Conservation (phyloP, 176 grass and related monocot species). For the Triticum aestivum region DNA sequence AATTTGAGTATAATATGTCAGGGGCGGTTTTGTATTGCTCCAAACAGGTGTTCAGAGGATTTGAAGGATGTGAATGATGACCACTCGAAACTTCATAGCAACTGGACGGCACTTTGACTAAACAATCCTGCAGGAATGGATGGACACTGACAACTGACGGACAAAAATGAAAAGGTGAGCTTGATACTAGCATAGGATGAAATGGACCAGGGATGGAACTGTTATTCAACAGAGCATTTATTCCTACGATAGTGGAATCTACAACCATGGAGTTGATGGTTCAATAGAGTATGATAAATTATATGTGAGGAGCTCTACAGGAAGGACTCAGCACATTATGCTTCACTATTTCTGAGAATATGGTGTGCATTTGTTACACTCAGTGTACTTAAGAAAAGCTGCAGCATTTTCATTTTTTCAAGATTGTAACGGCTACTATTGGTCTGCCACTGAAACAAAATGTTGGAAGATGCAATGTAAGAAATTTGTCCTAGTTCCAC, state of each 20-base stretch:
- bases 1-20: background rate
- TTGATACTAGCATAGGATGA: slow-evolving; percentile 2
- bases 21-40: background rate
- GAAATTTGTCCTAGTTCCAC: background rate
- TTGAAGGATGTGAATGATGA: background rate
- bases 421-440: background rate
- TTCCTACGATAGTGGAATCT: background rate
- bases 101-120: background rate
- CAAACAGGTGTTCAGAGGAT: slow-evolving; percentile 1
- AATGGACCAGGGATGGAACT: background rate
- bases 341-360: background rate
- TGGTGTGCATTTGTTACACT: background rate
- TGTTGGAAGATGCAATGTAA: background rate
- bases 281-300: background rate
- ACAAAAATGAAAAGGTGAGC: background rate
- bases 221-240: background rate
- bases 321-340: background rate
- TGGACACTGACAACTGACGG: background rate
- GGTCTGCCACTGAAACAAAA: slow-evolving; percentile 22
- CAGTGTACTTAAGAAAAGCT: background rate
- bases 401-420: background rate
- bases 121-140: background rate
- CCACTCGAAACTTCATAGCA: background rate
- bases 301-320: background rate
- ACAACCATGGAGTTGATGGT: background rate